A percentile compares a stretch with the other conserved stretches of the same genome.
Conservation (phyloP, 176 grass and related monocot species). For the Sorghum bicolor region DNA sequence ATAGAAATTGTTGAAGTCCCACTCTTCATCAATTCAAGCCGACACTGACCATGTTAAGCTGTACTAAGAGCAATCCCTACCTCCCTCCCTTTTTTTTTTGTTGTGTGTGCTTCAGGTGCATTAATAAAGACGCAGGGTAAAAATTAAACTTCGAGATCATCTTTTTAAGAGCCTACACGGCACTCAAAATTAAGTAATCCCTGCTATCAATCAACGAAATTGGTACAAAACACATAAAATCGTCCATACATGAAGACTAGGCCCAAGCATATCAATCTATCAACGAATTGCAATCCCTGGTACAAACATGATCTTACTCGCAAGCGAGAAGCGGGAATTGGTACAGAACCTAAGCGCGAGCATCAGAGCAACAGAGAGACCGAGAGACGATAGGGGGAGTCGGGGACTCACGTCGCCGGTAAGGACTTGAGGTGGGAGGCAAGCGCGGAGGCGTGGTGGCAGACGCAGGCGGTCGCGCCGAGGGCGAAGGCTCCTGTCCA, state of each 20-base stretch:
- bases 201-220: background rate
- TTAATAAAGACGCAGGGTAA: background rate
- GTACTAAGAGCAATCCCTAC: background rate
- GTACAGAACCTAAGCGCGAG: background rate
- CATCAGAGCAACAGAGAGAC: background rate
- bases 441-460: conserved; percentile 58
- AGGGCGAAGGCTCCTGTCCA: conserved; percentile 72
- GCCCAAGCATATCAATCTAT: background rate
- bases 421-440: conserved; percentile 41
- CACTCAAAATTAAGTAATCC: background rate
- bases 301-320: background rate
- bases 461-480: conserved; percentile 69
- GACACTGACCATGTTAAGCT: background rate
- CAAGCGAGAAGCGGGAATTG: background rate
- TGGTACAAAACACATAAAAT: background rate
- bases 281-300: background rate
- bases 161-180: background rate
- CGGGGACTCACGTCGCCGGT: background rate
- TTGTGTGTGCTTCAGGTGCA: too few species aligned
- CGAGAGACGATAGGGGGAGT: background rate
- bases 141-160: background rate
- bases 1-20: background rate
- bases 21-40: background rate
- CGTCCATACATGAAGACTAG: background rate
- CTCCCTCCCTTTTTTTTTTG: too few species aligned